Evolutionary conservation across 2,329 filamentous ascomycete species (phyloP), one percentile per base, ranked within the genome.

Genomic region (Trichoderma oligosporum): DNA sequence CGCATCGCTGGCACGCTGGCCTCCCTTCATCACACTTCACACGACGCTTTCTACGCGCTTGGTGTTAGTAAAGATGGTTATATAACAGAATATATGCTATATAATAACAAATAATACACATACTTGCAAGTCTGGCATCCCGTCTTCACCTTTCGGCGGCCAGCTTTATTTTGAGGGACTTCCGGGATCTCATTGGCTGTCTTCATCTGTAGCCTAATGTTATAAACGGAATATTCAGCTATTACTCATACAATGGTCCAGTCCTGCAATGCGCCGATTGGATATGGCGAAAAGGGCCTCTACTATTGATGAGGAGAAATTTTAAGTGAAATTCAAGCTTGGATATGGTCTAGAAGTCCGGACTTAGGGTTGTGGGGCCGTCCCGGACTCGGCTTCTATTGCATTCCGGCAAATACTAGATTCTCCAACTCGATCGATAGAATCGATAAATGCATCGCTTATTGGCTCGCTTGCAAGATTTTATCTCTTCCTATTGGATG

Each of bases 21-120:
- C 66, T 65, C 4, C 61, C 61, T 60, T 76, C 73, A 47, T 76
- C 74, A 44, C 70, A 72, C 60, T 71, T 71, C 18, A 70, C 64
- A 12, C 65, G 51, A 7, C 57, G 52, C 31, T 56, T 59, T 38
- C 57, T 59, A 27, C 7, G 7, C 33, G 2, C 6, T 8, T 14
- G 25, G 9, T 16, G 27, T 55, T 55, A 54, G 48, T 12, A n/a
- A 16, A 27, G 6, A 8, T 8, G 4, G 7, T 4, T 0, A 12
- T 3, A 22, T 16, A 12, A 20, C n/a, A 14, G 12, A 46, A 7
- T 35, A 2, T 16, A 18, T 7, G 12, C 5, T n/a, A 22, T 22
- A 11, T 35, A 27, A 36, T 14, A 36, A 20, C 33, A 57, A 64
- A 62, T 4, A n/a, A 18, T 33, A 16, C 9, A 18, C 53, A 29